Conservation (phyloP, 371 early-diverging fungal species). For the Dichotomocladium elegans region DNA sequence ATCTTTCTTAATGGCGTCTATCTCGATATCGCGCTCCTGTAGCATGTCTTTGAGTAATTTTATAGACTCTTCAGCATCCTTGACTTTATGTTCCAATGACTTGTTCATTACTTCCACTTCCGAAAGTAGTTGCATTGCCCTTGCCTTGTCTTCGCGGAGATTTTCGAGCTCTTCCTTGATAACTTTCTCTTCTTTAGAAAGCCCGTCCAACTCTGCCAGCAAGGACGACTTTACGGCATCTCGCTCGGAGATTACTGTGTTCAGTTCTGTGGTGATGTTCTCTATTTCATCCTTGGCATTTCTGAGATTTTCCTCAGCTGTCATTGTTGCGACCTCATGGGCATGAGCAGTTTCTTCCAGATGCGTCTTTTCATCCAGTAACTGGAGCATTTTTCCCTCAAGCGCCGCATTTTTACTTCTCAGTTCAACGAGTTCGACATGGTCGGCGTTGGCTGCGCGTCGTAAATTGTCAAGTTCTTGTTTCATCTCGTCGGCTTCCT, state of each 20-base stretch:
- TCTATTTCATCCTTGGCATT: not conserved
- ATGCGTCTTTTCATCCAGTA: not conserved
- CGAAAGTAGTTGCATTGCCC: constrained; percentile 28
- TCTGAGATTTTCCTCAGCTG: not conserved
- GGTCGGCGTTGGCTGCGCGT: not conserved
- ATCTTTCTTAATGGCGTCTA: constrained; percentile 48
- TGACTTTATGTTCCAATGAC: constrained; percentile 26
- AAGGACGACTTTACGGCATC: not conserved
- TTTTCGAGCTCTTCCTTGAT: constrained; percentile 21
- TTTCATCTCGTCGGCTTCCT: constrained; percentile 32
- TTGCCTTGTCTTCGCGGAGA: constrained; percentile 30
- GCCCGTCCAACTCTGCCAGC: constrained; percentile 7
- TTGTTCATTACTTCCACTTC: constrained; percentile 37
- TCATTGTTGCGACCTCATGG: not conserved
- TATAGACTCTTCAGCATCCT: constrained; percentile 51
- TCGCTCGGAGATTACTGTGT: not conserved
- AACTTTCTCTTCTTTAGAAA: constrained; percentile 10
- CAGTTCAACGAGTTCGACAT: constrained; percentile 14
- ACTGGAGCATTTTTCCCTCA: constrained; percentile 18
- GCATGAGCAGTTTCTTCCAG: not conserved
- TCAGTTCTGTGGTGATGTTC: not conserved
- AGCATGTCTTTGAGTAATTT: constrained; percentile 49
- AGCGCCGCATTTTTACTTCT: constrained; percentile 13
- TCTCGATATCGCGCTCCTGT: constrained; percentile 53
- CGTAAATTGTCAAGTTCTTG: too few species aligned